Evolutionary conservation across 192 early-diverging fungal species (phyloP).

Genomic region (Backusella tuberculispora): DNA sequence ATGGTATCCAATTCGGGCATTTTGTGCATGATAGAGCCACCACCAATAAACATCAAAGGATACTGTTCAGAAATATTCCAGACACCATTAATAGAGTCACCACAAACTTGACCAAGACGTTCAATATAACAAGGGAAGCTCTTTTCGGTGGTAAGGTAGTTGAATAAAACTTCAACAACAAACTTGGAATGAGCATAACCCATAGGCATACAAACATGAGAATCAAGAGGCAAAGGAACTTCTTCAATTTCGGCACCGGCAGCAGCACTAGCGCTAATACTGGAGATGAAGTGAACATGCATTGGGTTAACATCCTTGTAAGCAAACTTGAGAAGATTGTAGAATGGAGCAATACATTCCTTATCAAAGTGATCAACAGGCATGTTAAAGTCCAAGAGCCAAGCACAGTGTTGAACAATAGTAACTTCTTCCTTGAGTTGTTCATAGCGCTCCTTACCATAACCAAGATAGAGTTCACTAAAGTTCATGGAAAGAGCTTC

Average conservation of each 20-base stretch:
- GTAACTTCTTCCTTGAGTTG: slow-evolving; percentile 33
- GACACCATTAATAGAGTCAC: slow-evolving; percentile 34
- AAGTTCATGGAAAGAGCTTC: slow-evolving; percentile 26
- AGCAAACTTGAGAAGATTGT: slow-evolving; percentile 35
- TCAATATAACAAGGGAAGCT: slow-evolving; percentile 29
- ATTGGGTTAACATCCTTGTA: slow-evolving; percentile 25
- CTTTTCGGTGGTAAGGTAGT: slow-evolving; percentile 27
- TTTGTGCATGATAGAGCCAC: slow-evolving; percentile 28
- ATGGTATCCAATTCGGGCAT: slow-evolving; percentile 29
- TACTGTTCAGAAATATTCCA: slow-evolving; percentile 39
- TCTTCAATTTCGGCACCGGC: slow-evolving; percentile 18
- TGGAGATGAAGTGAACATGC: slow-evolving; percentile 38
- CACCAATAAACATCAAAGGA: slow-evolving; percentile 34
- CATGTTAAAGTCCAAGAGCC: slow-evolving; percentile 44
- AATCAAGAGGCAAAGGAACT: slow-evolving; percentile 30
- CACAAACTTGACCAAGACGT: slow-evolving; percentile 42
- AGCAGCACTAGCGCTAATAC: slow-evolving; percentile 33
- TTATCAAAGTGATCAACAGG: slow-evolving; percentile 37
- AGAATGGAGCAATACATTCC: slow-evolving; percentile 32
- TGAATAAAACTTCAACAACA: slow-evolving; percentile 34
- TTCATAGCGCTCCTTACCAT: slow-evolving; percentile 27
- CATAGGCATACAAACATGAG: slow-evolving; percentile 29
- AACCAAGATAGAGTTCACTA: slow-evolving; percentile 33
- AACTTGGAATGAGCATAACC: slow-evolving; percentile 44
- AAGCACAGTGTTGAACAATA: slow-evolving; percentile 41